Conservation (phyloP, 129 eudicot species). For the Centella asiatica region DNA sequence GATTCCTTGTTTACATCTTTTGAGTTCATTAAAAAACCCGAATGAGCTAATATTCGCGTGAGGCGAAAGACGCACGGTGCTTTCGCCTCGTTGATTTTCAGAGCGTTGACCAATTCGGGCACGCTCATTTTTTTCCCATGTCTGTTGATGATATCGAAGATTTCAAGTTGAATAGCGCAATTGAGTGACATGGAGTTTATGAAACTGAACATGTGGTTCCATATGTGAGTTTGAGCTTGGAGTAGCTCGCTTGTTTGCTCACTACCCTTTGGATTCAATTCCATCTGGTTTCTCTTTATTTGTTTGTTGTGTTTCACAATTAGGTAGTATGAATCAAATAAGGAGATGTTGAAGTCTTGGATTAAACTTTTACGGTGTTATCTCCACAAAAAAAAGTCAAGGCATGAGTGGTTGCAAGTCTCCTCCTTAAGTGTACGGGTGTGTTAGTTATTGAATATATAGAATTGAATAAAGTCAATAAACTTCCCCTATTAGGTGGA, state of each 20-base stretch:
- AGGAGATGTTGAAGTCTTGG: too few species aligned
- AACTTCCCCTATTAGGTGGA: too few species aligned
- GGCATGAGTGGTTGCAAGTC: too few species aligned
- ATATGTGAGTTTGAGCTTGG: constrained; percentile 7
- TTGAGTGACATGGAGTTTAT: constrained; percentile 9
- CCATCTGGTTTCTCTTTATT: too few species aligned
- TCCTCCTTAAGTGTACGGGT: too few species aligned
- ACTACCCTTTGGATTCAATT: not conserved
- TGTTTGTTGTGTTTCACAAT: too few species aligned
- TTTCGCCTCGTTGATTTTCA: constrained; percentile 6
- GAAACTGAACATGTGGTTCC: constrained; percentile 3
- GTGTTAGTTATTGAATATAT: too few species aligned
- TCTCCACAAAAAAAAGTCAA: too few species aligned
- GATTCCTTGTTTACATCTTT: not conserved
- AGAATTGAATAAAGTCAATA: too few species aligned
- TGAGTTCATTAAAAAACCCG: not conserved
- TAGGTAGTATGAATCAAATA: too few species aligned
- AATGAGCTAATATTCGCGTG: constrained; percentile 6
- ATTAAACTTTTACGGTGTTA: too few species aligned
- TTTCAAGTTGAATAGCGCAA: constrained; percentile 15
- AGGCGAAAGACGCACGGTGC: not conserved
- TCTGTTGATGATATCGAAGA: constrained; percentile 6
- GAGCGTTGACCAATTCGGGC: not conserved
- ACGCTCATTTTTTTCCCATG: constrained; percentile 12
- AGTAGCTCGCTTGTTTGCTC: not conserved